Evolutionary conservation across 768 basidiomycete species (phyloP), one percentile per base, ranked within the genome.

Genomic region (Strobilomyces confusus): DNA sequence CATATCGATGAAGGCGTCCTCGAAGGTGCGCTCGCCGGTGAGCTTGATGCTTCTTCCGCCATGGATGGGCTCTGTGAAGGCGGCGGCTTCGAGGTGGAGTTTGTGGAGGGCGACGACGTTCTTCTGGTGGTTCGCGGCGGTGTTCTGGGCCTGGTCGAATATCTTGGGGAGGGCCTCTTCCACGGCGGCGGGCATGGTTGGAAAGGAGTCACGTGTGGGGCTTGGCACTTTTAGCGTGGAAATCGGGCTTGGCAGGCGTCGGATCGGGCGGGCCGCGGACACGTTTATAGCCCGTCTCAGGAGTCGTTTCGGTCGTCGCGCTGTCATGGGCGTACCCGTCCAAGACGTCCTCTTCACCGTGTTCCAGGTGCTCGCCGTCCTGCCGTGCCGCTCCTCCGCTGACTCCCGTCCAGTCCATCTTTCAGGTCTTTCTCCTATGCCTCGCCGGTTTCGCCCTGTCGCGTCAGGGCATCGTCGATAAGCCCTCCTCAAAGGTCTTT

Each of bases 401-500:
- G 20, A 58, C 26, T n/a, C 5, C 7, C 0, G 5, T 0, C 32
- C 17, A 95, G 92, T 92, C 92, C 9, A 93, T 95, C 56, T 74
- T 90, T 29, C 84, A 95, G 71, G 94, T 97, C 41, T 89, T 94
- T 65, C 59, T 95, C 40, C 75, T 94, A 53, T 95, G 92, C 73
- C 64, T 90, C 4, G 86, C 89, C 0, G 93, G 93, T 2, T 92
- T 89, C 67, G 73, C 85, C 23, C 84, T 98, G 36, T 91, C 95
- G 1, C 69, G 77, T 50, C 78, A 77, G 26, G 90, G 89, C 23
- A 84, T 98, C 43, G 80, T 95, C 17, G 93, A 98, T 65, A 93
- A 92, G 66, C 81, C 80, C 55, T 92, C 89, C 0, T 94, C 95
- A 71, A 91, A 89, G 78, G 92, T 91, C 34, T n/a, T 2, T 20